phyloP scores from a whole-genome alignment of 495 filamentous ascomycete genomes.

The Lindgomyces ingoldianus region DNA sequence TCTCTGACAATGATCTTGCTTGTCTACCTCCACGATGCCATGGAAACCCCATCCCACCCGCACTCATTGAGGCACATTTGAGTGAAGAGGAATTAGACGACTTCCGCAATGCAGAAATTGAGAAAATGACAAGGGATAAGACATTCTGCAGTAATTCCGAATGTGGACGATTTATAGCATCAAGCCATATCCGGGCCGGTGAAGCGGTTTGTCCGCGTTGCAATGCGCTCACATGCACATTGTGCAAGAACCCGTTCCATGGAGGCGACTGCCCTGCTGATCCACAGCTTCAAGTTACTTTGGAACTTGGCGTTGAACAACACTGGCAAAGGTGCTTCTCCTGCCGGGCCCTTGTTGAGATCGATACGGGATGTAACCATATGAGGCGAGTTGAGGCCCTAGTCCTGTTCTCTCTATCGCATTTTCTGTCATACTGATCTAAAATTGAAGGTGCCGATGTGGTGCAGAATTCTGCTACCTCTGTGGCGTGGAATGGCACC shows the following conservation, averaged over 20 bases:
- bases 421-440: neutral
- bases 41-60: neutral
- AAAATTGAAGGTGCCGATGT: slow-evolving; percentile 11
- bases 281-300: slow-evolving; percentile 1
- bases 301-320: neutral
- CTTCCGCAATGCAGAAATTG: neutral
- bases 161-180: slow-evolving; percentile 12
- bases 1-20: neutral
- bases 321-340: slow-evolving; percentile 18
- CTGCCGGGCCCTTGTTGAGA: slow-evolving; percentile 7
- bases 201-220: slow-evolving; percentile 6
- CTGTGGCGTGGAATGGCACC: slow-evolving; percentile 9
- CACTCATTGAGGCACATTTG: neutral
- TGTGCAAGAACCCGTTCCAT: slow-evolving; percentile 22
- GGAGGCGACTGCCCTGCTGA: slow-evolving; percentile 19
- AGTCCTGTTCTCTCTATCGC: neutral
- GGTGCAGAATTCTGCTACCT: slow-evolving; percentile 27
- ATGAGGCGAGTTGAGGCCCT: slow-evolving; percentile 20
- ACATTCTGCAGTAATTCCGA: slow-evolving; percentile 14
- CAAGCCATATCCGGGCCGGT: neutral
- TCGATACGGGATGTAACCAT: slow-evolving; percentile 23
- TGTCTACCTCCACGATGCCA: slow-evolving; percentile 8
- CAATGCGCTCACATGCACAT: neutral
- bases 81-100: neutral
- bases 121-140: neutral